Conservation (phyloP, 345 rosid species). For the Eucalyptus tenuipes region DNA sequence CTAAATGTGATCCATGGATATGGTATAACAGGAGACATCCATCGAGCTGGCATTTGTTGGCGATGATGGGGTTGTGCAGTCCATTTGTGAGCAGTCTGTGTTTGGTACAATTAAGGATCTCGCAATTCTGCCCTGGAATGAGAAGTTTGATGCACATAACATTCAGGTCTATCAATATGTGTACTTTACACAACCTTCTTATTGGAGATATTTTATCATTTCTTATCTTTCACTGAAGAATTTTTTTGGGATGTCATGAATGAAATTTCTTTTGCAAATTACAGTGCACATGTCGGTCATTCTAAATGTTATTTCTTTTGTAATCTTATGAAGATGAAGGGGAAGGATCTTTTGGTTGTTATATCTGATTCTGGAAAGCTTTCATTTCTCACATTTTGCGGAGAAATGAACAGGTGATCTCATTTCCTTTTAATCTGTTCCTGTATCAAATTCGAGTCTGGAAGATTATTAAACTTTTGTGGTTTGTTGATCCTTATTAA, state of each 20-base stretch:
- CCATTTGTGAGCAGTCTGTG: conserved; percentile 78
- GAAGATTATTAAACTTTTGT: not conserved
- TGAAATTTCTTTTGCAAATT: not conserved
- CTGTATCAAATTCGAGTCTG: not conserved
- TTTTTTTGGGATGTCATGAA: not conserved
- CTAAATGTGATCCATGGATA: not conserved
- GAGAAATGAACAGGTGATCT: conserved; percentile 91
- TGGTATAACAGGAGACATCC: conserved; percentile 66
- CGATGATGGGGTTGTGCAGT: conserved; percentile 65
- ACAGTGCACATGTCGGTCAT: not conserved
- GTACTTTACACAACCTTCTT: not conserved
- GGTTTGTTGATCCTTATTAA: not conserved
- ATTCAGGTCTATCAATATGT: conserved; percentile 28
- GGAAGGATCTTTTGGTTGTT: conserved; percentile 75
- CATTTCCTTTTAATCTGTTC: not conserved
- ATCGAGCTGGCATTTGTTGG: conserved; percentile 72
- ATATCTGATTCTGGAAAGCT: conserved; percentile 99
- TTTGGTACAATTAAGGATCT: conserved; percentile 90
- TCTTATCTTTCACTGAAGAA: not conserved
- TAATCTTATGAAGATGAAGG: conserved; percentile 35
- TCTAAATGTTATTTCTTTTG: conserved; percentile 1
- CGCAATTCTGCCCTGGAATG: conserved; percentile 60
- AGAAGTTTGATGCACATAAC: conserved; percentile 20
- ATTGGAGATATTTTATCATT: not conserved
- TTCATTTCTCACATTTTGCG: conserved; percentile 79